These are phyloP conservation scores for Hypomontagnella submonticulosa DNA, from an alignment of 495 filamentous ascomycete genomes.

Conservation along the genomic window DNA sequence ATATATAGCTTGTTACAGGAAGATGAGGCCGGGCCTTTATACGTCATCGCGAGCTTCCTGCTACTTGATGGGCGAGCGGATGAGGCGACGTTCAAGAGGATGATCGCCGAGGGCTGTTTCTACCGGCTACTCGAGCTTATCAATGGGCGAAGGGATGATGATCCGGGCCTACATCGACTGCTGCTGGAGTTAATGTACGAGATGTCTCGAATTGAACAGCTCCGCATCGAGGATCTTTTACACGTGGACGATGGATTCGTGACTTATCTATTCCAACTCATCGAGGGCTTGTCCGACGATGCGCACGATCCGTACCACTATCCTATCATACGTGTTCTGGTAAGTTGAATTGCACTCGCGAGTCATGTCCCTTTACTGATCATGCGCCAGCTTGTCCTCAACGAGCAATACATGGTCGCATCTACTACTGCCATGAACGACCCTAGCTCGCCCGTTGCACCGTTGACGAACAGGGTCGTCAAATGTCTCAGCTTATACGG, in stretches of 20 bases:
- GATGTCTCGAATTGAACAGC: constrained; percentile 91
- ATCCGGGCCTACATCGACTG: constrained; percentile 79
- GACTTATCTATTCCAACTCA: constrained; percentile 83
- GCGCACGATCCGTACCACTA: constrained; percentile 96
- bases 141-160: constrained; percentile 67
- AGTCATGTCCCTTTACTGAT: constrained; percentile 3
- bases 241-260: constrained; percentile 87
- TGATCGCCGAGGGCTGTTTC: constrained; percentile 89
- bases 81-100: constrained; percentile 81
- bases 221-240: constrained; percentile 81
- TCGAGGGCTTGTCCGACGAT: constrained; percentile 90
- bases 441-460: constrained; percentile 56
- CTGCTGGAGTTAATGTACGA: constrained; percentile 93
- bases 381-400: constrained; percentile 81
- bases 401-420: constrained; percentile 97
- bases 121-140: constrained; percentile 85
- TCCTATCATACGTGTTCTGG: constrained; percentile 90
- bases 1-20: constrained; percentile 93
- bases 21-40: constrained; percentile 80
- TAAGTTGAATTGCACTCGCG: constrained; percentile 52
- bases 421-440: constrained; percentile 67
- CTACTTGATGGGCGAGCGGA: constrained; percentile 87
- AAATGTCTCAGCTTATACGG: constrained; percentile 86
- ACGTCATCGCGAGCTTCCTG: constrained; percentile 86
- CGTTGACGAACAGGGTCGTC: constrained; percentile 91